Conservation (phyloP, 139 green algal species). For the Asterochloris erici region DNA sequence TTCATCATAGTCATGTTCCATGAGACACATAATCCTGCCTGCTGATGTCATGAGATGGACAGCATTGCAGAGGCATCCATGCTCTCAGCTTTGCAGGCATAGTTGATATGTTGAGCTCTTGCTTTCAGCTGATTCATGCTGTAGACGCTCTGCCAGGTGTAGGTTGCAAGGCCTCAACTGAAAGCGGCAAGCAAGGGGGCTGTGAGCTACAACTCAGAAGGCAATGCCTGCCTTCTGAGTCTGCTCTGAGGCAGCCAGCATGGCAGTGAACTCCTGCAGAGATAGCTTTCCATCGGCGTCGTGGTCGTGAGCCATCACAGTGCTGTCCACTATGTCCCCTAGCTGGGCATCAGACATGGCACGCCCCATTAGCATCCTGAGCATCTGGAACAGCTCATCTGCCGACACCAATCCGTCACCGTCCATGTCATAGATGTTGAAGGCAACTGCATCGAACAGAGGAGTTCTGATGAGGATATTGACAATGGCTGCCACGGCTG, state of each 20-base stretch:
- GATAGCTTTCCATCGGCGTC: slow-evolving; percentile 28
- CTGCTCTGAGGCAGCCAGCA: slow-evolving; percentile 17
- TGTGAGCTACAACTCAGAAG: too few species aligned
- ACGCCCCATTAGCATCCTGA: slow-evolving; percentile 13
- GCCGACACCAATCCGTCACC: slow-evolving; percentile 24
- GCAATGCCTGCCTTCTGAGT: neutral
- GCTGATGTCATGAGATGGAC: too few species aligned
- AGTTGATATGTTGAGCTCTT: too few species aligned
- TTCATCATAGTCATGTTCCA: neutral
- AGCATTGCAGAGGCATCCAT: too few species aligned
- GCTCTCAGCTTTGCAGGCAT: too few species aligned
- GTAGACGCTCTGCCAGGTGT: too few species aligned
- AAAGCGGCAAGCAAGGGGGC: too few species aligned
- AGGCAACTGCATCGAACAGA: slow-evolving; percentile 22
- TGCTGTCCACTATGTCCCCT: slow-evolving; percentile 24
- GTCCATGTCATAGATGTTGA: slow-evolving; percentile 29
- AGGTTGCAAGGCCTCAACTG: too few species aligned
- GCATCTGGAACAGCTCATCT: slow-evolving; percentile 20
- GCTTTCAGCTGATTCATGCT: too few species aligned
- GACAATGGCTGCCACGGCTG: too few species aligned
- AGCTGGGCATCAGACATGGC: slow-evolving; percentile 16
- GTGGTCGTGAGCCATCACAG: slow-evolving; percentile 24
- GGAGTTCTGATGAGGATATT: too few species aligned
- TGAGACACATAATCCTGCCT: too few species aligned
- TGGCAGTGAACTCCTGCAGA: slow-evolving; percentile 24